Conservation (phyloP, 768 basidiomycete species). For the Tulasnella sp. region DNA sequence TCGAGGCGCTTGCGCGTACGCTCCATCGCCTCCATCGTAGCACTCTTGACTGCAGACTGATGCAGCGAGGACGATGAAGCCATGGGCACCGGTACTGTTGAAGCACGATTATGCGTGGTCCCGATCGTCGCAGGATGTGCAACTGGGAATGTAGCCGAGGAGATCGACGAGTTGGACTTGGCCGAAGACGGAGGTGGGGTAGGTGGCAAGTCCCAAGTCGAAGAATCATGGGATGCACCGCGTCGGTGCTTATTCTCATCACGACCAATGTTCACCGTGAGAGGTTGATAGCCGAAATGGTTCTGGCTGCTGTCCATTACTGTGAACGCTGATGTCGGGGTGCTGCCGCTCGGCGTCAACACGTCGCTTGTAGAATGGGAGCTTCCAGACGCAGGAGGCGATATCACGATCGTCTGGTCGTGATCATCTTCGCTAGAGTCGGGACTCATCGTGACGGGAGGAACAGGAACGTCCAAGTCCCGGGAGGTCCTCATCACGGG, state of each 20-base stretch:
- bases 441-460: no score
- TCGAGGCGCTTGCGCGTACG: constrained; percentile 2
- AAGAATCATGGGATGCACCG: no score
- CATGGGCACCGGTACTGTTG: background rate
- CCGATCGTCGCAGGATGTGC: background rate
- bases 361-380: no score
- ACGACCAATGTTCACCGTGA: background rate
- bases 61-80: background rate
- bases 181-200: constrained; percentile 2
- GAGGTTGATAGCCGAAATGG: background rate
- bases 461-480: no score
- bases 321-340: background rate
- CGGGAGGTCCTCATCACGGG: no score
- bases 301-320: background rate
- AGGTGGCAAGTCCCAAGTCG: background rate
- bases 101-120: background rate
- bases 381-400: no score
- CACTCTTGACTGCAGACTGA: background rate
- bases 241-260: no score
- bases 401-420: background rate
- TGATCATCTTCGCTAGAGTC: constrained; percentile 1
- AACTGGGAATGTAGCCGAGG: background rate
- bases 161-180: background rate
- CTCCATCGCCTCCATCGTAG: background rate
- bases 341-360: background rate